Conservation (phyloP, 345 rosid species). For the Citrus mangshanensis region DNA sequence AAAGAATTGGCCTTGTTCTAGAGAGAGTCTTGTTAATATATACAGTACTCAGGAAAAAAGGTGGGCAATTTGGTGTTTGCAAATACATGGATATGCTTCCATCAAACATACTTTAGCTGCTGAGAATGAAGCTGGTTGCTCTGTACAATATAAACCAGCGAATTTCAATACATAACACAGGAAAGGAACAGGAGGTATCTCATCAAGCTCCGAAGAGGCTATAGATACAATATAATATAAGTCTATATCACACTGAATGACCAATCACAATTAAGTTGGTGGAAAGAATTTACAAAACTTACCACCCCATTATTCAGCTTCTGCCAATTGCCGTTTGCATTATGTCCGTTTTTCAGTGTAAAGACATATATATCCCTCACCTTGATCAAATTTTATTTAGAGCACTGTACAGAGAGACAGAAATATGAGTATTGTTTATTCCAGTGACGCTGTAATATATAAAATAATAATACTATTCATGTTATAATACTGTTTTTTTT, state of each 20-base stretch:
- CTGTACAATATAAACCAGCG: neutral
- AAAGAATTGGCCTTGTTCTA: conserved; percentile 21
- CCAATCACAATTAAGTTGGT: conserved; percentile 10
- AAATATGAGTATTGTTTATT: no score
- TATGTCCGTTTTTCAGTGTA: conserved; percentile 1
- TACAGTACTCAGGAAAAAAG: conserved; percentile 14
- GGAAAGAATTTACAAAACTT: conserved; percentile 16
- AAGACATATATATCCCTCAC: conserved; percentile 7
- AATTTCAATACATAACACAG: neutral
- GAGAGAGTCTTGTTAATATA: conserved; percentile 13
- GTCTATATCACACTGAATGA: neutral
- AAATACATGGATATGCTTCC: conserved; percentile 24
- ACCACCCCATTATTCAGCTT: neutral
- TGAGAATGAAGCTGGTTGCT: neutral
- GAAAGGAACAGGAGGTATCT: neutral
- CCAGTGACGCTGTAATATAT: no score
- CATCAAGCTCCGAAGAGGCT: neutral
- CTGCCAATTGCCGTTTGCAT: neutral
- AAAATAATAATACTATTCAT: no score
- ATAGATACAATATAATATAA: neutral
- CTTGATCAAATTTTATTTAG: neutral
- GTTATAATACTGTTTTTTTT: no score
- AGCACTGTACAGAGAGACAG: no score
- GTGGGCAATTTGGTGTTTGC: conserved; percentile 8
- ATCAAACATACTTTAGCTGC: conserved; percentile 20